phyloP scores from a whole-genome alignment of 768 basidiomycete species.

The Trichaptum fuscoviolaceum region DNA sequence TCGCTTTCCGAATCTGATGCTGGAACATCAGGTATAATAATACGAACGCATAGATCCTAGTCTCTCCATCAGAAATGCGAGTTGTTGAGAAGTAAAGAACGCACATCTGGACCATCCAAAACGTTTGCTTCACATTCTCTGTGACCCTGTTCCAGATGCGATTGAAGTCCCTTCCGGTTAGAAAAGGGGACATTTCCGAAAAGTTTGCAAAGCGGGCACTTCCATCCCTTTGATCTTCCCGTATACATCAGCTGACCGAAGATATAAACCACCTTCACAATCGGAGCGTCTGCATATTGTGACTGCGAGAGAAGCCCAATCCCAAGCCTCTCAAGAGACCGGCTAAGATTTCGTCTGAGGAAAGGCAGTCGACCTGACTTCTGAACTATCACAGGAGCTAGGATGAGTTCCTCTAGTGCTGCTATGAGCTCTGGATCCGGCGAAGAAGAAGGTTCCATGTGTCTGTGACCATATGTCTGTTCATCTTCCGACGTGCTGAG shows the following conservation, averaged over 20 bases:
- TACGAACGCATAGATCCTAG: neutral
- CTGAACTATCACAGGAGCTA: neutral
- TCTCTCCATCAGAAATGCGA: neutral
- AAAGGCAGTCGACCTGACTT: conserved; percentile 43
- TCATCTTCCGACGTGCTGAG: neutral
- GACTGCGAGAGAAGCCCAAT: conserved; percentile 25
- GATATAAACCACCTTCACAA: conserved; percentile 22
- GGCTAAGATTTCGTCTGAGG: conserved; percentile 43
- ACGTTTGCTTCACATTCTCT: conserved; percentile 14
- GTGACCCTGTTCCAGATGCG: conserved; percentile 50
- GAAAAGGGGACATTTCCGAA: conserved; percentile 31
- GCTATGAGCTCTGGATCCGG: neutral
- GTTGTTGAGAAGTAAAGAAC: neutral
- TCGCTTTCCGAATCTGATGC: conserved; percentile 1
- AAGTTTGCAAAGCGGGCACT: conserved; percentile 52
- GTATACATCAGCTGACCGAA: conserved; percentile 10
- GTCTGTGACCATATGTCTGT: neutral
- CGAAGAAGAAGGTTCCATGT: neutral
- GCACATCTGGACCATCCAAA: conserved; percentile 9
- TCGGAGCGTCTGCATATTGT: conserved; percentile 15
- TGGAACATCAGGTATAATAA: neutral
- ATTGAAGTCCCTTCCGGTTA: conserved; percentile 37
- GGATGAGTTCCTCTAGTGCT: neutral
- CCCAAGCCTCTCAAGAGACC: conserved; percentile 32
- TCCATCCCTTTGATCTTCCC: conserved; percentile 25